Percentiles rank a stretch among this genome's conserved stretches.
These are phyloP conservation scores for Talaromyces borbonicus DNA, from an alignment of 495 filamentous ascomycete species.

Conservation along the genomic window DNA sequence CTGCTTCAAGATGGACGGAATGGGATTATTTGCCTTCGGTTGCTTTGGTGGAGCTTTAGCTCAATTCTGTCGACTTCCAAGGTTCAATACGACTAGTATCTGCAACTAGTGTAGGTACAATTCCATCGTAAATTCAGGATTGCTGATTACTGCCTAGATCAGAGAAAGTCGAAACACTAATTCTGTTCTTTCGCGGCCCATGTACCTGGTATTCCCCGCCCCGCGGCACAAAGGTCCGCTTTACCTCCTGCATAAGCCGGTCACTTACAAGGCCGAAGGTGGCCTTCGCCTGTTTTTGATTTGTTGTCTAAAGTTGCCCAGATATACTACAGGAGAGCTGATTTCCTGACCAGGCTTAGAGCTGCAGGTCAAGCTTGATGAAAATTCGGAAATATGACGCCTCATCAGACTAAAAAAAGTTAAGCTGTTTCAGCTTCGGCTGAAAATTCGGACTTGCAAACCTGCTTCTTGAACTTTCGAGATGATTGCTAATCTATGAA, in stretches of 20 bases:
- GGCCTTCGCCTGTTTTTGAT: too few species aligned
- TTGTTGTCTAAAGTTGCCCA: neutral
- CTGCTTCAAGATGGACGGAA: too few species aligned
- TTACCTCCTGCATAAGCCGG: neutral
- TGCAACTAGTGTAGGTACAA: too few species aligned
- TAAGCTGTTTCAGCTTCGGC: neutral
- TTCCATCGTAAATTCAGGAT: too few species aligned
- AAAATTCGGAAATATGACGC: neutral
- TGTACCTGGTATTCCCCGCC: slow-evolving; percentile 2
- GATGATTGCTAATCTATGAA: neutral
- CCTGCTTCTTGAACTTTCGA: neutral
- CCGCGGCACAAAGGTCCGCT: neutral
- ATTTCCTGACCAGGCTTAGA: neutral
- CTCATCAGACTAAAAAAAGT: neutral
- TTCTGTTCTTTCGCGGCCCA: slow-evolving; percentile 1
- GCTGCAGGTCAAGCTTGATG: slow-evolving; percentile 1
- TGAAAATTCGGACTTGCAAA: neutral
- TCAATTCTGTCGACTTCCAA: too few species aligned
- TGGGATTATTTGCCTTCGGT: too few species aligned
- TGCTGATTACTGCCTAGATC: too few species aligned
- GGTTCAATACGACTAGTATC: too few species aligned
- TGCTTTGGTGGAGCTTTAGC: too few species aligned
- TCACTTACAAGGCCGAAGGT: slow-evolving; percentile 1
- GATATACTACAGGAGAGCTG: neutral
- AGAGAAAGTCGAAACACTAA: neutral